Evolutionary conservation across 805 yeast genomes (phyloP).

Genomic region (Metschnikowia dekortorum): DNA sequence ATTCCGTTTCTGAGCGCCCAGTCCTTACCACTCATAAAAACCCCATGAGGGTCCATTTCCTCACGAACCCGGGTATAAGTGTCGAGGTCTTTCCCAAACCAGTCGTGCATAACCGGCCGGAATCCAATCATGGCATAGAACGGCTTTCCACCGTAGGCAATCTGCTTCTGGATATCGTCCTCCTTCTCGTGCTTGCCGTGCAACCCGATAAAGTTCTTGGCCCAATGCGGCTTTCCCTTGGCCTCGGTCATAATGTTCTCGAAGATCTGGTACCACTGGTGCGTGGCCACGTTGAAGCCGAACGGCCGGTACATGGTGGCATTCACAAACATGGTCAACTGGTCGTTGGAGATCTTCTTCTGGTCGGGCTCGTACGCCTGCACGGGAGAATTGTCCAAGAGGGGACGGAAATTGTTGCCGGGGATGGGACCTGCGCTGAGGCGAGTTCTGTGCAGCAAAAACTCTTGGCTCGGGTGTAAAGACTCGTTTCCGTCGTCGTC

Average conservation of each 20-base stretch:
- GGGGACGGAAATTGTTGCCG: conserved; percentile 82
- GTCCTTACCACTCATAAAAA: conserved; percentile 68
- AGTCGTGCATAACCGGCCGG: conserved; percentile 58
- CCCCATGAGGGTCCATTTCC: conserved; percentile 73
- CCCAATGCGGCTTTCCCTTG: conserved; percentile 98
- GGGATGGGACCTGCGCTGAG: conserved; percentile 72
- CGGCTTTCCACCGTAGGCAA: conserved; percentile 42
- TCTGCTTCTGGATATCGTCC: conserved; percentile 37
- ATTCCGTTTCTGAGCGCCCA: conserved; percentile 87
- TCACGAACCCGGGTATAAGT: conserved; percentile 60
- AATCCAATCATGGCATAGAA: conserved; percentile 77
- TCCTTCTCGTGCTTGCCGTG: conserved; percentile 32
- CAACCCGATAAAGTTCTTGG: conserved; percentile 81
- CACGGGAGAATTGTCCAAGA: conserved; percentile 72
- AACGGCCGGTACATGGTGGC: conserved; percentile 98
- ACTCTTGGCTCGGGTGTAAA: conserved; percentile 42
- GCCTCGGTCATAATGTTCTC: conserved; percentile 73
- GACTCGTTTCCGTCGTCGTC: conserved; percentile 34
- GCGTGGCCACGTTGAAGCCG: conserved; percentile 63
- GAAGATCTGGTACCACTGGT: conserved; percentile 77
- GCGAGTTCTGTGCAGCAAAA: conserved; percentile 47
- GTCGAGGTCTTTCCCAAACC: conserved; percentile 73
- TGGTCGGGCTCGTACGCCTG: conserved; percentile 36
- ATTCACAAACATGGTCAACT: conserved; percentile 79
- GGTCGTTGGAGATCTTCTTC: conserved; percentile 59